A percentile compares a stretch with the other conserved stretches of the same genome.
These are phyloP conservation scores for Tetraselmis striata DNA, from an alignment of 139 green algal species.

Conservation along the genomic window DNA sequence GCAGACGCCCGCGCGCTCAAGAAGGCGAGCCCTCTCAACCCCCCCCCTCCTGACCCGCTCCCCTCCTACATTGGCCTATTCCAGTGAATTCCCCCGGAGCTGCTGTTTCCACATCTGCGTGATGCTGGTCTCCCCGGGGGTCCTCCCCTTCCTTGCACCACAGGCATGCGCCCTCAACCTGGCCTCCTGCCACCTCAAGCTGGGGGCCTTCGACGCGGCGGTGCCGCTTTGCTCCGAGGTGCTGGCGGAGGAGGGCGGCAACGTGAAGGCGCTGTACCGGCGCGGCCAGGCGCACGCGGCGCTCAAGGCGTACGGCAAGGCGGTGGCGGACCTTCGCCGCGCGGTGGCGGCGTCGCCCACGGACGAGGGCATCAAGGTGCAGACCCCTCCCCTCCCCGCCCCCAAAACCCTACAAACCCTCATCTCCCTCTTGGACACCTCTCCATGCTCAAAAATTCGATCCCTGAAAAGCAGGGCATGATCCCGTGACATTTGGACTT, in stretches of 20 bases:
- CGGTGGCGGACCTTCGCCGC: constrained; percentile 21
- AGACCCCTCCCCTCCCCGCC: no score
- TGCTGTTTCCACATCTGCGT: no score
- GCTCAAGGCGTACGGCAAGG: not conserved
- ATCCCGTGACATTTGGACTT: no score
- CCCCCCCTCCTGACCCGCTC: no score
- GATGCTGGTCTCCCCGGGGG: no score
- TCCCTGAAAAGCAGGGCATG: no score
- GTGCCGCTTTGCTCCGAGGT: constrained; percentile 16
- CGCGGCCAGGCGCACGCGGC: constrained; percentile 11
- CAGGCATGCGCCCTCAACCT: constrained; percentile 21
- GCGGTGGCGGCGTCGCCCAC: constrained; percentile 20
- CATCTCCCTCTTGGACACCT: no score
- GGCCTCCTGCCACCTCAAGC: constrained; percentile 29
- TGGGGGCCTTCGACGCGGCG: constrained; percentile 13
- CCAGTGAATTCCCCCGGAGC: no score
- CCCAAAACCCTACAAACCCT: no score
- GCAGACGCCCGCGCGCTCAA: not conserved
- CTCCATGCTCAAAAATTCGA: no score
- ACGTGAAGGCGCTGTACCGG: constrained; percentile 42
- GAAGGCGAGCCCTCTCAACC: not conserved
- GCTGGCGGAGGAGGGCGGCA: constrained; percentile 19
- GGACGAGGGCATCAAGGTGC: constrained; percentile 8
- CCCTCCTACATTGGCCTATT: no score
- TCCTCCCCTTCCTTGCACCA: no score